These are phyloP conservation scores for Leptographium lundbergii DNA, from an alignment of 2,329 filamentous ascomycete species.

Conservation along the genomic window DNA sequence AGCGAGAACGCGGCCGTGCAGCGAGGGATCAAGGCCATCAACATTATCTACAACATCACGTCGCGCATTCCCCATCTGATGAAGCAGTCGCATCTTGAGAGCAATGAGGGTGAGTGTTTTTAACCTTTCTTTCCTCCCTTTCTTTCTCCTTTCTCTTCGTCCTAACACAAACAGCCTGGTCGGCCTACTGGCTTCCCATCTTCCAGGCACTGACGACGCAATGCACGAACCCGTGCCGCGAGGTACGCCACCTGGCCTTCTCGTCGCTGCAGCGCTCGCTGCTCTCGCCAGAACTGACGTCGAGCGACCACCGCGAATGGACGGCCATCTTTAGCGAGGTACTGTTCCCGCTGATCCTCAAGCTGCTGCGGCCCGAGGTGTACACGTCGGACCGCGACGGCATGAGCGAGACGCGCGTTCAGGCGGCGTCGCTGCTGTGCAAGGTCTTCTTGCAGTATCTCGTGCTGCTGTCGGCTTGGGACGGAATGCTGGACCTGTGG, in stretches of 20 bases:
- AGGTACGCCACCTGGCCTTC: constrained; percentile 82
- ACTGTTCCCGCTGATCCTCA: constrained; percentile 78
- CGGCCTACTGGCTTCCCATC: constrained; percentile 93
- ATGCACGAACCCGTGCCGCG: constrained; percentile 87
- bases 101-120: constrained; percentile 53
- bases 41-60: constrained; percentile 71
- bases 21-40: constrained; percentile 69
- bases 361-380: constrained; percentile 84
- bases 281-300: constrained; percentile 70
- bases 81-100: constrained; percentile 84
- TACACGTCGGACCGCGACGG: constrained; percentile 82
- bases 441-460: constrained; percentile 95
- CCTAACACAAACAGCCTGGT: constrained; percentile 55
- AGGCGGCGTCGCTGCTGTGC: constrained; percentile 80
- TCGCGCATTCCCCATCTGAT: constrained; percentile 74
- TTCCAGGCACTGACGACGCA: constrained; percentile 81
- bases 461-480: constrained; percentile 70
- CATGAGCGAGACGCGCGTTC: constrained; percentile 91
- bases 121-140: constrained; percentile 2
- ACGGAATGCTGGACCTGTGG: constrained; percentile 87
- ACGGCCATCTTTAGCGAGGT: constrained; percentile 90
- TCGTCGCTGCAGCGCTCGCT: constrained; percentile 75
- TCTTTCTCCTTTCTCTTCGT: not conserved
- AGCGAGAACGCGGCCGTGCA: constrained; percentile 61
- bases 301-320: constrained; percentile 82